These are phyloP conservation scores for Epichloe typhina DNA, from an alignment of 2,329 filamentous ascomycete genomes.

Conservation along the genomic window DNA sequence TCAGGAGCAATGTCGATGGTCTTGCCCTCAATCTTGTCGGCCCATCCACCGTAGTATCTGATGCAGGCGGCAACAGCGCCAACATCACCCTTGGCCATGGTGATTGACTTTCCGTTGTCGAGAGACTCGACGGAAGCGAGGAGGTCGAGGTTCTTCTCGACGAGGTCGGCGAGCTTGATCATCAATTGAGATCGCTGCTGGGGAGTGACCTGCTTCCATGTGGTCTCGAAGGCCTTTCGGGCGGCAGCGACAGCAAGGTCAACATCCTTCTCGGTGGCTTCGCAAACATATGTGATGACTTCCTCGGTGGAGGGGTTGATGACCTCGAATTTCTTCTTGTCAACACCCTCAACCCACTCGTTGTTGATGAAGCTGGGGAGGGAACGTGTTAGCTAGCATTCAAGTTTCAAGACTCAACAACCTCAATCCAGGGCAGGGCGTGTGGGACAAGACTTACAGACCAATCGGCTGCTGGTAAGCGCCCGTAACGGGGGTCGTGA, in stretches of 20 bases:
- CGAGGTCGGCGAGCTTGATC: conserved; percentile 64
- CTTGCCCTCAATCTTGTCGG: conserved; percentile 84
- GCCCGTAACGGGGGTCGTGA: conserved; percentile 56
- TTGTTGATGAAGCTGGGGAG: conserved; percentile 72
- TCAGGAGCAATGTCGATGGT: conserved; percentile 67
- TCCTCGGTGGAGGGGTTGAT: conserved; percentile 81
- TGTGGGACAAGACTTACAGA: conserved; percentile 34
- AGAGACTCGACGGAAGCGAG: conserved; percentile 75
- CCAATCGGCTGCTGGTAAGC: conserved; percentile 46
- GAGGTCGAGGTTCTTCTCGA: conserved; percentile 63
- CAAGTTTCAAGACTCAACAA: not conserved
- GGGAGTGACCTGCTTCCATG: conserved; percentile 56
- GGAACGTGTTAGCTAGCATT: not conserved
- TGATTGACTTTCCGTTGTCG: conserved; percentile 76
- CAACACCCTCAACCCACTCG: conserved; percentile 65
- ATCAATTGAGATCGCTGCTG: conserved; percentile 57
- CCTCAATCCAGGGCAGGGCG: not conserved
- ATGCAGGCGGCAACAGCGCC: conserved; percentile 53
- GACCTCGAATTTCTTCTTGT: conserved; percentile 85
- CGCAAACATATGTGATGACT: conserved; percentile 68
- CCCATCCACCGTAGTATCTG: conserved; percentile 68
- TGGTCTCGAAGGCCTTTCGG: conserved; percentile 69
- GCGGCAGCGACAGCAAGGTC: conserved; percentile 72
- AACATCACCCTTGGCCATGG: conserved; percentile 65
- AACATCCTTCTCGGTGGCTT: conserved; percentile 79